Percentiles rank a stretch among this genome's conserved stretches.
Evolutionary conservation across 345 rosid genomes (phyloP).

Genomic region (Arabis alpina): DNA sequence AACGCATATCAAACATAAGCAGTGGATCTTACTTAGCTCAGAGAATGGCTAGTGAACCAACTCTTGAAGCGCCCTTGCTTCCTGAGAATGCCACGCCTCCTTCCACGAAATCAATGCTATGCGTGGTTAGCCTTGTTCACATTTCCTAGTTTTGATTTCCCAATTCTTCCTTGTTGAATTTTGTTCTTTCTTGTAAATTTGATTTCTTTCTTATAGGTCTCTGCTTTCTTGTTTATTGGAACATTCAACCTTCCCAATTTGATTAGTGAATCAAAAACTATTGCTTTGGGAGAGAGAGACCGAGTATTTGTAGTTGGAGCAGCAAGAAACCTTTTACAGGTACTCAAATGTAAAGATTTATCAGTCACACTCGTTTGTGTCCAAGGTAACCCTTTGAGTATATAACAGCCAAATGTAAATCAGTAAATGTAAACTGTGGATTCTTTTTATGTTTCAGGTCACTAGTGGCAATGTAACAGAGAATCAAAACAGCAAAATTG

Average conservation of each 20-base stretch:
- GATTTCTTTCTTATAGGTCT: slow-evolving; percentile 33
- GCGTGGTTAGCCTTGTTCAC: slow-evolving; percentile 46
- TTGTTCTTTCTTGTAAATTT: too few relatives aligned
- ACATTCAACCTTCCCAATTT: slow-evolving; percentile 49
- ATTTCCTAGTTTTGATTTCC: too few relatives aligned
- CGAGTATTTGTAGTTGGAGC: slow-evolving; percentile 52
- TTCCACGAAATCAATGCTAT: slow-evolving; percentile 60
- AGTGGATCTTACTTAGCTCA: slow-evolving; percentile 59
- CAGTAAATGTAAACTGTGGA: not conserved
- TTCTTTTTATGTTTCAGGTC: slow-evolving; percentile 50
- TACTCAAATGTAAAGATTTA: slow-evolving; percentile 3
- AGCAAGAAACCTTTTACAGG: slow-evolving; percentile 77
- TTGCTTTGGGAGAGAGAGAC: slow-evolving; percentile 41
- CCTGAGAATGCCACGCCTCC: slow-evolving; percentile 43
- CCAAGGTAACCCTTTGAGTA: too few relatives aligned
- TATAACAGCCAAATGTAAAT: not conserved
- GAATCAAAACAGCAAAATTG: slow-evolving; percentile 44
- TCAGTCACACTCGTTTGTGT: too few relatives aligned
- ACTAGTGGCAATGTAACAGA: slow-evolving; percentile 40
- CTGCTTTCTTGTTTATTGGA: slow-evolving; percentile 58
- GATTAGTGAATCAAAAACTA: slow-evolving; percentile 32
- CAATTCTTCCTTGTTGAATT: too few relatives aligned
- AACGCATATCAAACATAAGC: slow-evolving; percentile 37
- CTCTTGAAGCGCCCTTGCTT: slow-evolving; percentile 72
- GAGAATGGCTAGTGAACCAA: slow-evolving; percentile 23